phyloP scores from a whole-genome alignment of 108 stramenopile genomes.

The Nannochloropsis salina region DNA sequence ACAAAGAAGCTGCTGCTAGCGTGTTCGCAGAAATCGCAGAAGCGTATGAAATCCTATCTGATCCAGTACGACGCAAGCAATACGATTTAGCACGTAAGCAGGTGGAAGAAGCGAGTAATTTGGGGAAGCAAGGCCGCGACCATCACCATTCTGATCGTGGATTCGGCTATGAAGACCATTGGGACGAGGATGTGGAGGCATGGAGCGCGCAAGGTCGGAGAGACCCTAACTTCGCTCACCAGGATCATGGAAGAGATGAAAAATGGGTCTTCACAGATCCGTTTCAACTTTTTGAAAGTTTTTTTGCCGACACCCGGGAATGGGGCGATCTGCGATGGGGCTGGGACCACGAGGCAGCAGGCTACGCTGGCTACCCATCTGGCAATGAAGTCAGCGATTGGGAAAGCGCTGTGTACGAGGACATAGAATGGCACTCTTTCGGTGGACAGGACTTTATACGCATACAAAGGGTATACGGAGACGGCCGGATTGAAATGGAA shows the following conservation, averaged over 20 bases:
- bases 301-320: background rate
- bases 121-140: constrained; percentile 2
- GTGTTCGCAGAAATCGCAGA: background rate
- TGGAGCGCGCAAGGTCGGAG: background rate
- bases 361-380: background rate
- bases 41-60: constrained; percentile 10
- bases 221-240: background rate
- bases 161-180: background rate
- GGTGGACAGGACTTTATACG: background rate
- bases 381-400: background rate
- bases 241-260: background rate
- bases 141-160: background rate
- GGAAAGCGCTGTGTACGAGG: background rate
- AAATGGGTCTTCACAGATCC: background rate
- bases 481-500: constrained; percentile 12
- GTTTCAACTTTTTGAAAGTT: background rate
- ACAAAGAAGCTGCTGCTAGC: background rate
- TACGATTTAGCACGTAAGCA: background rate
- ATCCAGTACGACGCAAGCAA: background rate
- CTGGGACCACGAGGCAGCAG: background rate
- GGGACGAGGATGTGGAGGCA: background rate
- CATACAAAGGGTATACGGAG: background rate
- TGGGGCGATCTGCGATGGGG: background rate
- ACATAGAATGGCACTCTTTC: background rate
- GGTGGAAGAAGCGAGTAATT: background rate